Percentiles rank a stretch among this genome's conserved stretches.
Conservation (phyloP, 768 basidiomycete species). For the Suillus tomentosus region DNA sequence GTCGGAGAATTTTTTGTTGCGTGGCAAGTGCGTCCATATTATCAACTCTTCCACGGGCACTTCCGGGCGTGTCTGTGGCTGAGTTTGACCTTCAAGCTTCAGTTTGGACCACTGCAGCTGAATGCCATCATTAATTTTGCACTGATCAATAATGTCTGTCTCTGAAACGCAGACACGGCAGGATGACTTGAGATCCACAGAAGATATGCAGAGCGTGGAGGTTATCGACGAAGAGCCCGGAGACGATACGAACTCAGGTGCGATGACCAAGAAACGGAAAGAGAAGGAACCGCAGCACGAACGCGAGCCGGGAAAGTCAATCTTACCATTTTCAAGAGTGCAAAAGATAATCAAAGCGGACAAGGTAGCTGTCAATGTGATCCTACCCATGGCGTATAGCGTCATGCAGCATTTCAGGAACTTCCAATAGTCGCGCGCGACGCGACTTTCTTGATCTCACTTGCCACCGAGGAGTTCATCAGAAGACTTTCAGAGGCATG, state of each 20-base stretch:
- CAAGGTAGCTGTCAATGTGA: slow-evolving; percentile 51
- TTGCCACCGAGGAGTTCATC: slow-evolving; percentile 90
- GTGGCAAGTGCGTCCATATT: not conserved
- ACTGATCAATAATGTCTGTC: not conserved
- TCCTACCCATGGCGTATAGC: slow-evolving; percentile 77
- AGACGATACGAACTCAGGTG: not conserved
- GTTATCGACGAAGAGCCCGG: not conserved
- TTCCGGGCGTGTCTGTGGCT: not conserved
- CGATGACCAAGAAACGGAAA: slow-evolving; percentile 18
- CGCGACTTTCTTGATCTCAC: slow-evolving; percentile 74
- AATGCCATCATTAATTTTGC: not conserved
- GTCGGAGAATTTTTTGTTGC: not conserved
- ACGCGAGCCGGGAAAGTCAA: slow-evolving; percentile 62
- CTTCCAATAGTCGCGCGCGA: slow-evolving; percentile 76
- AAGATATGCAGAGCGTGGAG: not conserved
- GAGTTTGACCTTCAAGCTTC: not conserved
- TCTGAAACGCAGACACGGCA: not conserved
- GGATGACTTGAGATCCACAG: not conserved
- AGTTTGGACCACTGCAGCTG: not conserved
- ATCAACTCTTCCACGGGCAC: too few relatives aligned
- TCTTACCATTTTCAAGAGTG: slow-evolving; percentile 75
- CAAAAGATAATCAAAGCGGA: slow-evolving; percentile 88
- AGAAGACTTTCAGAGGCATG: slow-evolving; percentile 70
- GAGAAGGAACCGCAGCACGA: slow-evolving; percentile 30
- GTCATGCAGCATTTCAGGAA: slow-evolving; percentile 49